A percentile compares a stretch with the other conserved stretches of the same genome.
Evolutionary conservation across 192 early-diverging fungal species (phyloP).

Genomic region (Linnemannia elongata): DNA sequence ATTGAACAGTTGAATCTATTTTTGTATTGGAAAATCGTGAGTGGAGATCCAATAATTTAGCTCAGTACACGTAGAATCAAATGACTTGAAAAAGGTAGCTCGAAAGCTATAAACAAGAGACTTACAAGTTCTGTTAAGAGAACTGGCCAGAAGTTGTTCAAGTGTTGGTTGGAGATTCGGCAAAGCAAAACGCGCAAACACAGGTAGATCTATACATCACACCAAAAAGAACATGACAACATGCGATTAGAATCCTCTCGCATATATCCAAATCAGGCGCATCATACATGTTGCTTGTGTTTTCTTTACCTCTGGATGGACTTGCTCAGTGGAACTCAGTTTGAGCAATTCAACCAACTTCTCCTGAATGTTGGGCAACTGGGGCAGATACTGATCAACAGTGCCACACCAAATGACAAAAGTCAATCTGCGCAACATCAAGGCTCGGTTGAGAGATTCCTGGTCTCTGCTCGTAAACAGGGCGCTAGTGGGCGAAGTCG

Average conservation of each 20-base stretch:
- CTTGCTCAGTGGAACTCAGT: constrained; percentile 70
- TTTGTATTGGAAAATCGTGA: background rate
- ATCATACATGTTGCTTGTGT: background rate
- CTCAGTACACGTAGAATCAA: no score
- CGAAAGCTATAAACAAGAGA: background rate
- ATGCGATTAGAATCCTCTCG: background rate
- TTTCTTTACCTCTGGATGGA: constrained; percentile 76
- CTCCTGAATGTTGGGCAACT: constrained; percentile 86
- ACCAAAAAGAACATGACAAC: background rate
- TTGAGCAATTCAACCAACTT: constrained; percentile 92
- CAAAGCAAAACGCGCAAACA: constrained; percentile 86
- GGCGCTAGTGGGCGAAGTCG: constrained; percentile 75
- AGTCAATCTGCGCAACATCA: constrained; percentile 81
- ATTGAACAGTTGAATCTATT: constrained; percentile 77
- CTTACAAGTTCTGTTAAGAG: constrained; percentile 88
- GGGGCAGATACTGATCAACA: constrained; percentile 82
- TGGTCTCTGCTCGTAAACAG: constrained; percentile 89
- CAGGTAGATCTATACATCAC: constrained; percentile 72
- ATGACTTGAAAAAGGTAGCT: background rate
- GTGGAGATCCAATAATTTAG: background rate
- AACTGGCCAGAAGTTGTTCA: constrained; percentile 94
- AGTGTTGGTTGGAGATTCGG: constrained; percentile 83
- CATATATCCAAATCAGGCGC: background rate
- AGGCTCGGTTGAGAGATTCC: constrained; percentile 76
- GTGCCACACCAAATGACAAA: constrained; percentile 83